A percentile compares a stretch with the other conserved stretches of the same genome.
phyloP scores from a whole-genome alignment of 805 yeast species.

The Ogataea kodamae region DNA sequence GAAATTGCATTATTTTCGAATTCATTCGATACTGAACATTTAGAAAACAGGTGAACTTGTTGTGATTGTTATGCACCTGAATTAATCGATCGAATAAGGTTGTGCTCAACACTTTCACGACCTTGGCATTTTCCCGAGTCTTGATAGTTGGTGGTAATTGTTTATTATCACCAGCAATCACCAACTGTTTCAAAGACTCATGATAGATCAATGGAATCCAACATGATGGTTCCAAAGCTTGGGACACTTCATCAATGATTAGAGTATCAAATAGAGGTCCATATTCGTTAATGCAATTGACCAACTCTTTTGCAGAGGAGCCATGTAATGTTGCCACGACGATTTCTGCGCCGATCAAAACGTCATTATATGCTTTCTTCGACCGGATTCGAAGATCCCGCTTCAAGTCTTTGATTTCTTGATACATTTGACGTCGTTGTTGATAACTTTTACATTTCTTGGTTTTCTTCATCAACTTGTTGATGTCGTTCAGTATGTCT shows the following conservation, averaged over 20 bases:
- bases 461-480: conserved; percentile 41
- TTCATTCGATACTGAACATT: conserved; percentile 89
- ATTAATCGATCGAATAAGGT: conserved; percentile 84
- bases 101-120: conserved; percentile 46
- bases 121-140: conserved; percentile 38
- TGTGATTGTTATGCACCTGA: conserved; percentile 41
- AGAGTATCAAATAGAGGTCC: conserved; percentile 64
- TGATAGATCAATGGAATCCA: conserved; percentile 88
- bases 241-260: conserved; percentile 94
- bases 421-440: conserved; percentile 66
- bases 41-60: conserved; percentile 51
- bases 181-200: conserved; percentile 50
- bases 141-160: conserved; percentile 92
- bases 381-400: conserved; percentile 71
- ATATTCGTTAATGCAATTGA: conserved; percentile 39
- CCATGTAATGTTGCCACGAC: conserved; percentile 87
- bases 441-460: conserved; percentile 52
- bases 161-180: conserved; percentile 90
- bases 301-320: conserved; percentile 68
- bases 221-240: conserved; percentile 90
- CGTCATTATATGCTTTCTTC: conserved; percentile 53
- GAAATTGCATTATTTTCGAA: conserved; percentile 68
- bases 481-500: conserved; percentile 72
- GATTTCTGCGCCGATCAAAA: conserved; percentile 60
- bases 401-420: conserved; percentile 62